Conservation (phyloP, 2,329 filamentous ascomycete genomes). For the Stenocarpella maydis region DNA sequence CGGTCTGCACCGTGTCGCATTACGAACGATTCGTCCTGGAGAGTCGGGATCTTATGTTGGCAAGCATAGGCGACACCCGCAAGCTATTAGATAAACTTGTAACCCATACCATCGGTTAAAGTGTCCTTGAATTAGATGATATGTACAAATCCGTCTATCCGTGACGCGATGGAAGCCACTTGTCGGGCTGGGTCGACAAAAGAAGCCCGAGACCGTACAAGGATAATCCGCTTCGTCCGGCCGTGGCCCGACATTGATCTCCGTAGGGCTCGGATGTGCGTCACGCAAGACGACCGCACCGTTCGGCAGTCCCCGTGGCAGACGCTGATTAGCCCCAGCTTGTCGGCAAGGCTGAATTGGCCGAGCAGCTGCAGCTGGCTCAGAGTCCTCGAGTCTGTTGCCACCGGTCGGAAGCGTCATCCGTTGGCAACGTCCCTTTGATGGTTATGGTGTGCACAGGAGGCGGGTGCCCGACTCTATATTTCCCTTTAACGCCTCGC, state of each 20-base stretch:
- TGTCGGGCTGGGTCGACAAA: neutral
- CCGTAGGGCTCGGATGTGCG: constrained; percentile 14
- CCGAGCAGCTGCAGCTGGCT: too few relatives aligned
- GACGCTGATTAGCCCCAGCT: neutral
- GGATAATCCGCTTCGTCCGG: neutral
- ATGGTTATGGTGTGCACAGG: constrained; percentile 7
- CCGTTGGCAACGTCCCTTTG: neutral
- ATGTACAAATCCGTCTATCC: constrained; percentile 15
- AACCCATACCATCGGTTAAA: neutral
- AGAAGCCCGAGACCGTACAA: neutral
- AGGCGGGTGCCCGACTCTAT: neutral
- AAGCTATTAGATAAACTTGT: neutral
- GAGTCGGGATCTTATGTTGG: neutral
- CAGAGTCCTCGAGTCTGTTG: neutral
- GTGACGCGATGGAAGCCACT: neutral
- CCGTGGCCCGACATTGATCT: neutral
- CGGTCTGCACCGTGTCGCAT: neutral
- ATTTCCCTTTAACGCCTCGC: constrained; percentile 26
- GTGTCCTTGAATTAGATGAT: constrained; percentile 11
- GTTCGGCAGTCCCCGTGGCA: neutral
- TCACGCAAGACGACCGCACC: constrained; percentile 15
- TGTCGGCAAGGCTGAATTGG: neutral
- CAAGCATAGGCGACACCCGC: neutral
- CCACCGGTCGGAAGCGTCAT: neutral
- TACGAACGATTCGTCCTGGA: too few relatives aligned